phyloP scores from a whole-genome alignment of 1,139 yeast genomes.

The Pichia sp. region DNA sequence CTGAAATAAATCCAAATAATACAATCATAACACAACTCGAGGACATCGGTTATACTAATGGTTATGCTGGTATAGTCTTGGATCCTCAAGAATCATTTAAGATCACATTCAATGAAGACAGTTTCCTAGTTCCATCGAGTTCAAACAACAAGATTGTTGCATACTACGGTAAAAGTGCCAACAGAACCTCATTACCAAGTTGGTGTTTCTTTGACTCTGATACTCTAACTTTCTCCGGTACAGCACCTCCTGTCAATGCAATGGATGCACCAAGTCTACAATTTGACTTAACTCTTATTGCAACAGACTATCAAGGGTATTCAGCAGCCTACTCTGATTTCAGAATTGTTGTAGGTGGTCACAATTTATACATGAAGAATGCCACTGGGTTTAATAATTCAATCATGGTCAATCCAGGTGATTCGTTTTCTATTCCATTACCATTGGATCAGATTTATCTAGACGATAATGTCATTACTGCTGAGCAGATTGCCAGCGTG shows the following conservation, averaged over 20 bases:
- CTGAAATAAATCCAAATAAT: conserved; percentile 34
- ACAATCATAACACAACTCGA: conserved; percentile 46
- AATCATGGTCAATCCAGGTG: conserved; percentile 62
- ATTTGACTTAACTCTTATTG: conserved; percentile 70
- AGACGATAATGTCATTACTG: conserved; percentile 46
- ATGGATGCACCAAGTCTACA: conserved; percentile 78
- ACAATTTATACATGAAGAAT: conserved; percentile 58
- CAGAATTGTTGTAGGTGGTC: conserved; percentile 79
- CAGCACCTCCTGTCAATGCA: conserved; percentile 81
- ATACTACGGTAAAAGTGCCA: conserved; percentile 78
- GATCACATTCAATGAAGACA: conserved; percentile 51
- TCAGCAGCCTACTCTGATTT: conserved; percentile 69
- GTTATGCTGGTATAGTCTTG: conserved; percentile 65
- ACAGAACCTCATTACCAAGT: conserved; percentile 82
- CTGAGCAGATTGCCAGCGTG: conserved; percentile 49
- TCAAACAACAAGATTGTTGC: conserved; percentile 45
- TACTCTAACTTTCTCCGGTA: conserved; percentile 67
- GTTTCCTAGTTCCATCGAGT: conserved; percentile 43
- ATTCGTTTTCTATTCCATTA: conserved; percentile 44
- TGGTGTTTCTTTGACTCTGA: conserved; percentile 72
- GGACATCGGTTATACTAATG: conserved; percentile 61
- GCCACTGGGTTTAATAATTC: conserved; percentile 37
- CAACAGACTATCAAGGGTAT: conserved; percentile 70
- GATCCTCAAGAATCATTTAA: conserved; percentile 60
- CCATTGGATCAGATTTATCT: conserved; percentile 56